Percentiles rank a stretch among this genome's conserved stretches.
Evolutionary conservation across 1,284 basidiomycete species (phyloP).

Genomic region (Papiliotrema flavescens): DNA sequence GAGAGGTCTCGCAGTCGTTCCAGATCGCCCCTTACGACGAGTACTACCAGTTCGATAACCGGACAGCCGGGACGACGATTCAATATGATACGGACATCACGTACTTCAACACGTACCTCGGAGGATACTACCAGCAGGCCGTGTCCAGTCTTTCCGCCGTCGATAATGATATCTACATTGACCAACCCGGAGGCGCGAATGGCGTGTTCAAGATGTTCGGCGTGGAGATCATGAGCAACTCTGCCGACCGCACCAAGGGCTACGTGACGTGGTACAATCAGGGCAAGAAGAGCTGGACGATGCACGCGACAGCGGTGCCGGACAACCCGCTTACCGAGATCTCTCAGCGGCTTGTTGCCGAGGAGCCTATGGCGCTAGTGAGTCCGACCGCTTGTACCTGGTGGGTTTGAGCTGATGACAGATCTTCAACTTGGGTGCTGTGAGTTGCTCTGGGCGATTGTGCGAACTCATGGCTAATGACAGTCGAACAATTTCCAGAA

Average conservation of each 20-base stretch:
- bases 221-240: constrained; percentile 67
- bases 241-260: constrained; percentile 55
- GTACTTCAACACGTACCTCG: constrained; percentile 69
- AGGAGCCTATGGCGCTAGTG: constrained; percentile 65
- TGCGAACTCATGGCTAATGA: neutral
- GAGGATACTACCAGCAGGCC: constrained; percentile 75
- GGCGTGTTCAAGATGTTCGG: constrained; percentile 54
- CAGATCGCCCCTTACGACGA: constrained; percentile 58
- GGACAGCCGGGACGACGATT: constrained; percentile 42
- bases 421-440: constrained; percentile 33
- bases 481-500: constrained; percentile 50
- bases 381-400: constrained; percentile 23
- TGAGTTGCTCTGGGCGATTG: constrained; percentile 9
- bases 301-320: constrained; percentile 58
- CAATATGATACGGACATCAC: constrained; percentile 51
- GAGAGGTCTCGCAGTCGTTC: constrained; percentile 28
- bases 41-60: constrained; percentile 60
- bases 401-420: neutral
- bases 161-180: constrained; percentile 54
- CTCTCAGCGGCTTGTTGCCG: constrained; percentile 65
- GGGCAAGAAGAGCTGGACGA: constrained; percentile 54
- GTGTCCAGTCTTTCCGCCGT: constrained; percentile 56
- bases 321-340: constrained; percentile 58
- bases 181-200: constrained; percentile 11
- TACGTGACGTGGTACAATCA: constrained; percentile 65